Evolutionary conservation across 805 yeast species (phyloP).

Genomic region (Huiozyma sinensis): DNA sequence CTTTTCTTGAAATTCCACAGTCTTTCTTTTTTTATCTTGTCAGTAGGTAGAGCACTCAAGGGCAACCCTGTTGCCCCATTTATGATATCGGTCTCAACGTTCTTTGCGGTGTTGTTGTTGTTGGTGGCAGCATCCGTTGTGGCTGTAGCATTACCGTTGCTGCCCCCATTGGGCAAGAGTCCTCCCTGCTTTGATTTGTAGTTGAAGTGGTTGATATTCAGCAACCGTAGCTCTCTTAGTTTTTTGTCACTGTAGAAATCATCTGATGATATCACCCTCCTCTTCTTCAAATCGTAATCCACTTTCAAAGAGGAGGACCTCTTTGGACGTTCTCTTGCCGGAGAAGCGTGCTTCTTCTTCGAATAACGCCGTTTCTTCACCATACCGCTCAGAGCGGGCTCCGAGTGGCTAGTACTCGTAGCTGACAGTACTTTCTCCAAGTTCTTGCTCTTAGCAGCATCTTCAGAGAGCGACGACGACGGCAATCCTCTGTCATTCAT

Average conservation of each 20-base stretch:
- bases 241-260: constrained; percentile 4
- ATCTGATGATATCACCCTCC: constrained; percentile 22
- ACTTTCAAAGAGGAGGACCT: constrained; percentile 23
- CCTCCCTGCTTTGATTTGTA: too few species aligned
- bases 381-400: neutral
- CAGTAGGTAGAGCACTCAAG: constrained; percentile 55
- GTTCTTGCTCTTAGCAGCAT: neutral
- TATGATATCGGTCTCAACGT: constrained; percentile 26
- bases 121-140: constrained; percentile 30
- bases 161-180: neutral
- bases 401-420: neutral
- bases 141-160: constrained; percentile 13
- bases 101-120: neutral
- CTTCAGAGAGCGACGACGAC: neutral
- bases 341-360: neutral
- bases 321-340: constrained; percentile 16
- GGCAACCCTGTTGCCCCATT: constrained; percentile 67
- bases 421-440: neutral
- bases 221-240: too few species aligned
- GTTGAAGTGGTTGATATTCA: too few species aligned
- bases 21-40: constrained; percentile 45
- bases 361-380: neutral
- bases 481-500: too few species aligned
- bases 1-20: constrained; percentile 37
- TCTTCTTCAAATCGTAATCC: constrained; percentile 25